These are phyloP conservation scores for Aphanomyces euteiches DNA, from an alignment of 352 stramenopile genomes.

Conservation along the genomic window DNA sequence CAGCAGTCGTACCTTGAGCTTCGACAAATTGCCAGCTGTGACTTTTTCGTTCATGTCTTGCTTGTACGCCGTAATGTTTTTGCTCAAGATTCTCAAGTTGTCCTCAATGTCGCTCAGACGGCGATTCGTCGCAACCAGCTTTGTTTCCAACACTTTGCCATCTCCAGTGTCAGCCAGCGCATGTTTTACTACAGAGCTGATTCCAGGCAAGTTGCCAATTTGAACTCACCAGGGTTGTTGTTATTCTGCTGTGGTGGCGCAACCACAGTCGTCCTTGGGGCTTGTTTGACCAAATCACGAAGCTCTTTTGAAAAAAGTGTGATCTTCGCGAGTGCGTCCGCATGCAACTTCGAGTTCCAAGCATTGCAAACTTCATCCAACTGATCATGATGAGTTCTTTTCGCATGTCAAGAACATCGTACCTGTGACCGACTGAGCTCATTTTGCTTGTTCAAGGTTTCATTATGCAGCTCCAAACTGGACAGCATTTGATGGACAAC, in stretches of 20 bases:
- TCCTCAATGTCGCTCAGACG: constrained; percentile 29
- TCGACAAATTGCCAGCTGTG: constrained; percentile 23
- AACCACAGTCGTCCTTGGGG: background rate
- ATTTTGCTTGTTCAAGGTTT: constrained; percentile 3
- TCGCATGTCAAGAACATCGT: background rate
- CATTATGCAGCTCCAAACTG: constrained; percentile 27
- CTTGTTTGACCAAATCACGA: constrained; percentile 16
- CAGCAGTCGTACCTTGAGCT: constrained; percentile 20
- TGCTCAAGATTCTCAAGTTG: constrained; percentile 17
- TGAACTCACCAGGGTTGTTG: too few species aligned
- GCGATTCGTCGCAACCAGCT: constrained; percentile 27
- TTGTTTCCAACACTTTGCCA: constrained; percentile 30
- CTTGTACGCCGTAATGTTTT: constrained; percentile 26
- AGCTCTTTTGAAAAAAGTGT: constrained; percentile 22
- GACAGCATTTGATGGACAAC: constrained; percentile 18
- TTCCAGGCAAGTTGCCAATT: too few species aligned
- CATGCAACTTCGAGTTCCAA: constrained; percentile 29
- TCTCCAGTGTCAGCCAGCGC: background rate
- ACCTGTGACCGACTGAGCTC: constrained; percentile 6
- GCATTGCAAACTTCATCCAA: constrained; percentile 22
- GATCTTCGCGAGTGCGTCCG: constrained; percentile 13
- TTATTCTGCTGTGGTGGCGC: too few species aligned
- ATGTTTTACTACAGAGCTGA: background rate
- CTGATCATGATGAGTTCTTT: background rate
- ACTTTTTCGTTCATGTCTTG: constrained; percentile 23